Conservation (phyloP, 2,329 filamentous ascomycete genomes). For the Parastagonospora avenae region DNA sequence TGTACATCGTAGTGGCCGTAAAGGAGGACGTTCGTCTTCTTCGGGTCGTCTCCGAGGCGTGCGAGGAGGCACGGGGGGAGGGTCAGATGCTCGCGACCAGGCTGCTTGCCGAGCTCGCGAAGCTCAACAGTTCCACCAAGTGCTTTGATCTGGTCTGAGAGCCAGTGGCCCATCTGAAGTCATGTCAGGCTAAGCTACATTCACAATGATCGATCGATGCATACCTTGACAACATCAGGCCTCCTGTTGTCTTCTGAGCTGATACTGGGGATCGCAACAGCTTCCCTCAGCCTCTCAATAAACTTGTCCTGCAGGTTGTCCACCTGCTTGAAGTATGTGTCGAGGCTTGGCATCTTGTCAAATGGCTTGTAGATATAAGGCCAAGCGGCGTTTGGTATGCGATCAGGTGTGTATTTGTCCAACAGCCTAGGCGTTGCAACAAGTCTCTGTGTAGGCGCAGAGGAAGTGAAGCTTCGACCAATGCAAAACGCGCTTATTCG, state of each 20-base stretch:
- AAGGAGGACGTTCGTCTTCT: slow-evolving; percentile 92
- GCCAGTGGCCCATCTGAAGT: slow-evolving; percentile 82
- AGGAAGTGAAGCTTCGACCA: slow-evolving; percentile 17
- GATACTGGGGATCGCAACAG: slow-evolving; percentile 94
- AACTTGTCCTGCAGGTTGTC: slow-evolving; percentile 79
- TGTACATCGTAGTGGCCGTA: slow-evolving; percentile 99
- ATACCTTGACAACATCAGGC: slow-evolving; percentile 82
- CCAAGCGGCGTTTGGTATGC: slow-evolving; percentile 43
- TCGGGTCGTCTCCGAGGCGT: slow-evolving; percentile 88
- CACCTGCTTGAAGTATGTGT: slow-evolving; percentile 91
- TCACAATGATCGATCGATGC: background rate
- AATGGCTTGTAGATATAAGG: slow-evolving; percentile 55
- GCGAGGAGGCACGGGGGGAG: slow-evolving; percentile 91
- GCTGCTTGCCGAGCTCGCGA: slow-evolving; percentile 87
- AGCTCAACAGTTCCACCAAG: slow-evolving; percentile 89
- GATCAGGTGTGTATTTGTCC: slow-evolving; percentile 23
- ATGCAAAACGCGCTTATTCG: slow-evolving; percentile 33
- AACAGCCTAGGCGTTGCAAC: slow-evolving; percentile 10
- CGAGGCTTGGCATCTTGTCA: slow-evolving; percentile 81
- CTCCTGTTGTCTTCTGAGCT: slow-evolving; percentile 89
- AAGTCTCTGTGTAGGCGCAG: slow-evolving; percentile 13
- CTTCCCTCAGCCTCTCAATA: slow-evolving; percentile 87
- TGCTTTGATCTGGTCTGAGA: slow-evolving; percentile 78
- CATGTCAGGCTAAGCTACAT: background rate
- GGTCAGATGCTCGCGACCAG: slow-evolving; percentile 85